Percentiles rank a stretch among this genome's conserved stretches.
phyloP scores from a whole-genome alignment of 768 basidiomycete genomes.

The Boletellus sp. region DNA sequence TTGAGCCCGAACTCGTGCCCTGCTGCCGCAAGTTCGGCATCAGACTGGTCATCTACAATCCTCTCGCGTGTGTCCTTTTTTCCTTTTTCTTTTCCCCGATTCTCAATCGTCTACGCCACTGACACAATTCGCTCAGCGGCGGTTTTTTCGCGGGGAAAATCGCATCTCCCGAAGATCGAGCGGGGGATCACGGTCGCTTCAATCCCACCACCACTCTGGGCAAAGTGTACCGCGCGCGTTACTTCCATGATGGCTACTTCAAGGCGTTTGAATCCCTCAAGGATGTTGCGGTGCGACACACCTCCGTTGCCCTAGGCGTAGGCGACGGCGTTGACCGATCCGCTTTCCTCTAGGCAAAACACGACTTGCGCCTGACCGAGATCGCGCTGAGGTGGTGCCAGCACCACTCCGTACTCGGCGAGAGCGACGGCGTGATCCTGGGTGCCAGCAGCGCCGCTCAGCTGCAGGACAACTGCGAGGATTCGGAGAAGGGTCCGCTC shows the following conservation, averaged over 20 bases:
- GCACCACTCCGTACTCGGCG: constrained; percentile 47
- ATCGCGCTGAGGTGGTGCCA: constrained; percentile 61
- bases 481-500: constrained; percentile 51
- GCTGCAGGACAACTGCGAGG: constrained; percentile 41
- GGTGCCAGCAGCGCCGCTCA: constrained; percentile 47
- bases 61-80: constrained; percentile 40
- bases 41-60: constrained; percentile 55
- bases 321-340: not conserved
- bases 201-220: constrained; percentile 37
- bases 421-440: constrained; percentile 44
- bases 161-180: constrained; percentile 27
- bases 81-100: not conserved
- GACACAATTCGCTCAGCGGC: not conserved
- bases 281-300: constrained; percentile 36
- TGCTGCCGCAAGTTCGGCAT: constrained; percentile 57
- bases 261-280: constrained; percentile 41
- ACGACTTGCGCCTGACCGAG: constrained; percentile 48
- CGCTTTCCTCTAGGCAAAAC: constrained; percentile 33
- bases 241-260: constrained; percentile 41
- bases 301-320: not conserved
- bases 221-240: constrained; percentile 43
- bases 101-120: not conserved
- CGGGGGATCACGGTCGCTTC: constrained; percentile 40
- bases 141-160: constrained; percentile 45
- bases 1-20: constrained; percentile 49